Base-by-base conservation (phyloP, 257 asterid species). In the Galeopsis tetrahit region DNA sequence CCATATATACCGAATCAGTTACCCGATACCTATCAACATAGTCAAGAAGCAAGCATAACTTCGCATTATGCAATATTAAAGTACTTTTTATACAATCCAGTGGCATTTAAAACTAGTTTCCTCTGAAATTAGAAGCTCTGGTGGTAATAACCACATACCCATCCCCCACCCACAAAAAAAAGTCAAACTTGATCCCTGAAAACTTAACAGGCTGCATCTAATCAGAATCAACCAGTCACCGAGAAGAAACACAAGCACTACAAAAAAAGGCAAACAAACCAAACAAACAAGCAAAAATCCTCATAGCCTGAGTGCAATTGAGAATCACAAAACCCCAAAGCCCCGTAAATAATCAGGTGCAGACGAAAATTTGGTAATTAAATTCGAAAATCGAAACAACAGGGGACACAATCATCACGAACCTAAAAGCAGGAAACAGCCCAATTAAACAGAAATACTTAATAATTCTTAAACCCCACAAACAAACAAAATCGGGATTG, bases 141-240 rank as follows among this genome's bases (percentile, higher is more conserved):
- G 48, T 38, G 34, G 21, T 53, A 17, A 58, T 3, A 51, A 10
- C 7, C 39, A 67, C 67, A 72, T 40, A 10, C 31, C 33, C 32
- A 52, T 33, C 60, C 35, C 4, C 17, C 35, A 34, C 17, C 8
- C 15, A 58, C 3, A 15, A 15, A 36, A 40, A 46, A 28, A 31
- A 34, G 58, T n/a, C 72, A 74, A 64, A 71, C 15, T 68, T 69
- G 58, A 57, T 66, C 69, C 58, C 48, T 66, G 2, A 31, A 39
- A 72, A 40, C 39, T 73, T 63, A 62, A 80, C 44, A 63, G n/a
- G 38, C 46, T 63, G 34, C 77, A 78, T 44, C 73, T 40, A n/a
- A 44, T 33, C 9, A 66, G 11, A 11, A 72, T 56, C 61, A 66
- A 32, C 55, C 11, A 68, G 53, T 57, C 28, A 2, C 66, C 61